A percentile compares a stretch with the other conserved stretches of the same genome.
phyloP scores from a whole-genome alignment of 176 grass and related monocot genomes.

The Lolium rigidum region DNA sequence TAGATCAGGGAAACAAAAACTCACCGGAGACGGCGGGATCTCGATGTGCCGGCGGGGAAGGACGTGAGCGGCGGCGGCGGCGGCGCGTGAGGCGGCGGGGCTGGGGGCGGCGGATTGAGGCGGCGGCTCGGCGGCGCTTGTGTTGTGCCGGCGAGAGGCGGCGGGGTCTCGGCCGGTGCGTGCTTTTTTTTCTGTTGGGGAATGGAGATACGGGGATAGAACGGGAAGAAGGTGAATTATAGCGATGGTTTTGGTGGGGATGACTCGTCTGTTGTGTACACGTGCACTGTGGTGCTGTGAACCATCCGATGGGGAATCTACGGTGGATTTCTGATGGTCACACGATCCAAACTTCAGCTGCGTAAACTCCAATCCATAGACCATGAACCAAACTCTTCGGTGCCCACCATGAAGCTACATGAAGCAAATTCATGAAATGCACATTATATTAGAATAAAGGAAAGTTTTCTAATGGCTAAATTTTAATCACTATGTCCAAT shows the following conservation, averaged over 20 bases:
- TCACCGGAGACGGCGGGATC: neutral
- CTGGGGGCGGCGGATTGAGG: too few species aligned
- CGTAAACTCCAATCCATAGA: too few species aligned
- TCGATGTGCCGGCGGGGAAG: too few species aligned
- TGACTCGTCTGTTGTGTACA: neutral
- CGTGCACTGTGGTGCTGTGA: neutral
- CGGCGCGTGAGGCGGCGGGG: neutral
- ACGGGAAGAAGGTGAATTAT: constrained; percentile 13
- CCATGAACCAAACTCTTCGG: too few species aligned
- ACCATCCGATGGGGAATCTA: neutral
- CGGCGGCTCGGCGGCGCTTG: neutral
- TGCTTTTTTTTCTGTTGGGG: neutral
- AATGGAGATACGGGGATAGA: constrained; percentile 18
- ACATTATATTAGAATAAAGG: too few species aligned
- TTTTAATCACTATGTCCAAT: too few species aligned
- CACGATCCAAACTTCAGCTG: too few species aligned
- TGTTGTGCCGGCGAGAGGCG: neutral
- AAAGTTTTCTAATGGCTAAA: too few species aligned
- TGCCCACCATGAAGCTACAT: too few species aligned
- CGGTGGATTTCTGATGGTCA: neutral
- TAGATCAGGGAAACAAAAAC: neutral
- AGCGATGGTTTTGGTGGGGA: neutral
- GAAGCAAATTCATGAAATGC: too few species aligned
- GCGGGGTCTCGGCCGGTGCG: constrained; percentile 17
- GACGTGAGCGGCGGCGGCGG: neutral